Evolutionary conservation across 2,329 filamentous ascomycete species (phyloP), one percentile per base, ranked within the genome.

Genomic region (Neurospora sp.): DNA sequence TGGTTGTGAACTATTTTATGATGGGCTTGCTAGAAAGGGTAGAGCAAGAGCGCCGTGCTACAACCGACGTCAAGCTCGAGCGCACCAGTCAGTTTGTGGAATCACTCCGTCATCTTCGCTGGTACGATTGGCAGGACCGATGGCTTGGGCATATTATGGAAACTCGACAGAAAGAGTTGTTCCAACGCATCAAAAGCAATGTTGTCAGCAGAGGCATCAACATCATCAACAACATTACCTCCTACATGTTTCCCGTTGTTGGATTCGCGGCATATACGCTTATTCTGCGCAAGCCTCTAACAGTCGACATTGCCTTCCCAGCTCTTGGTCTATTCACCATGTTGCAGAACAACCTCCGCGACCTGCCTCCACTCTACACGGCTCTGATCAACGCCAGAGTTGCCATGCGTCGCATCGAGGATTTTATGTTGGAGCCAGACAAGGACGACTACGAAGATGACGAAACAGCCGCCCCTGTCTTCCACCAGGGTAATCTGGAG

Each of bases 71-170:
- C 33, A 91, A 94, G 74, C 85, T 96, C 0, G 91, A 97, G 76
- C 87, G 91, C 5, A 92, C 92, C 0, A 90, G 91, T 2, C 92
- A 97, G 76, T 96, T 96, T 71, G 91, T 97, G 68, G 93, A 96
- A 78, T 89, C 92, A 0, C 92, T 96, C 69, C 87, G 93, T 3
- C 92, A 95, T 76, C 81, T 93, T 28, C 86, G 91, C 41, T 93
- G 90, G 90, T 93, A 94, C 76, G 91, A 91, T 57, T 96, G 92
- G 92, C 91, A 95, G 78, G 85, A 87, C 69, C 85, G 88, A 68
- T 95, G 92, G 92, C 83, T 93, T 10, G 82, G 82, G 2, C 85
- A 87, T 41, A 91, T 94, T 70, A 86, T 93, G 82, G 83, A 87
- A 67, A 86, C 89, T 8, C 85, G 92, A 71, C 84, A 89, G 70